Base-by-base conservation (phyloP, 2,329 filamentous ascomycete species). In the Hansfordia pulvinata region DNA sequence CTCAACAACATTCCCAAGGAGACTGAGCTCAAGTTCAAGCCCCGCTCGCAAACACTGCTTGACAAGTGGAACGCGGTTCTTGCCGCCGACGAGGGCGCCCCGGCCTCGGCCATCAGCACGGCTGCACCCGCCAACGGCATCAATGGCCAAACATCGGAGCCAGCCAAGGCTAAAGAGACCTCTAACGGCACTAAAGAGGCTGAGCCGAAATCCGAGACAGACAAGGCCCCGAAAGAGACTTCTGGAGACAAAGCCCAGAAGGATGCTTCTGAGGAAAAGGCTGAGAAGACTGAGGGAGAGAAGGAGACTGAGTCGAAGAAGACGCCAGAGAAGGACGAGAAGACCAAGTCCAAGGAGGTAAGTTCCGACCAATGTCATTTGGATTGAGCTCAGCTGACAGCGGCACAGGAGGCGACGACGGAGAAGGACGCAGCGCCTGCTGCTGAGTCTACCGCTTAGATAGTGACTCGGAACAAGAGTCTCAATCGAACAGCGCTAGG, bases 31-130 rank as follows among this genome's bases (percentile, higher is more conserved):
- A 60, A 80, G 29, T 94, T 98, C 69, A 92, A 90, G 60, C 62
- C 75, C 37, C 78, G 90, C 27, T 86, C 84, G 19, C 68, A 80
- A 37, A 63, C 68, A 5, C 64, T 98, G 25, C 62, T 96, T n/a
- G 74, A 77, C 37, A 80, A 78, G 52, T 98, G 90, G 90, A 92
- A 80, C 51, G 78, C 80, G 50, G 66, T 84, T 19, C 64, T 96
- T n/a, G 69, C 70, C 18, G 60, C 56, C 10, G 76, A 78, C 24
- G 53, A 56, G 17, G 52, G 51, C 8, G 45, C 57, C 8, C 46
- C 50, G 10, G 38, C 50, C 10, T 35, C 50, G 17, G 35, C 60
- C 8, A n/a, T n/a, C n/a, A 38, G 46, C 8, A 44, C 47, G 5
- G 47, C 52, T 7, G 43, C 42, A 9, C 35, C 35, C 10, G 46